Evolutionary conservation across 2,329 filamentous ascomycete species (phyloP).

Genomic region (Scedosporium boydii): DNA sequence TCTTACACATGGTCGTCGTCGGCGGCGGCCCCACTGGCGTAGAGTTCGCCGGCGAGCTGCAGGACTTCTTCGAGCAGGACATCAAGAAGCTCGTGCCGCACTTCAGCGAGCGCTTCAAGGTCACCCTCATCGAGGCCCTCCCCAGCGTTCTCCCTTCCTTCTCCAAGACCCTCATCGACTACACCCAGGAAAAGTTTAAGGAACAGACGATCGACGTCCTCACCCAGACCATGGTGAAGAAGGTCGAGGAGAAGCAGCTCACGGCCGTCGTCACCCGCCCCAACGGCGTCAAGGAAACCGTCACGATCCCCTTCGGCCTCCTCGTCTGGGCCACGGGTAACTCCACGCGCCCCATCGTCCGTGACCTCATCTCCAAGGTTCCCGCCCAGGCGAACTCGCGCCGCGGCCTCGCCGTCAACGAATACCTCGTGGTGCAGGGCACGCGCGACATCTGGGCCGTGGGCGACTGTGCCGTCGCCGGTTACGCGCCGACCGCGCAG

Average conservation of each 20-base stretch:
- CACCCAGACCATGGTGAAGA: conserved; percentile 99
- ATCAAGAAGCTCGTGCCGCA: conserved; percentile 97
- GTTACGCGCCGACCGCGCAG: conserved; percentile 95
- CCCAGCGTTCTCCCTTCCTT: conserved; percentile 97
- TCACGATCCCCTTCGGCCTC: conserved; percentile 85
- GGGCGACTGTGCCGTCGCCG: conserved; percentile 93
- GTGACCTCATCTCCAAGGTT: conserved; percentile 85
- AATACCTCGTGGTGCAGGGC: conserved; percentile 97
- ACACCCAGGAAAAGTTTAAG: conserved; percentile 98
- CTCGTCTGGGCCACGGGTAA: conserved; percentile 99
- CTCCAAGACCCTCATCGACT: conserved; percentile 98
- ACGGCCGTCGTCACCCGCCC: conserved; percentile 77
- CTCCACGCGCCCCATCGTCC: conserved; percentile 78
- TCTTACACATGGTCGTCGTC: conserved; percentile 96
- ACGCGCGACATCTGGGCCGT: conserved; percentile 96
- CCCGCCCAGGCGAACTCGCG: conserved; percentile 92
- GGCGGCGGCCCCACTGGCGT: conserved; percentile 94
- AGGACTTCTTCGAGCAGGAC: conserved; percentile 98
- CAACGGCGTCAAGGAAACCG: conserved; percentile 72
- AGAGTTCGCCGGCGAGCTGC: conserved; percentile 95
- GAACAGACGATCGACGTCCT: conserved; percentile 97
- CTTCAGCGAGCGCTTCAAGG: conserved; percentile 89
- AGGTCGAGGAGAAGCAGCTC: conserved; percentile 84
- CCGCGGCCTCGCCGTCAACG: conserved; percentile 91
- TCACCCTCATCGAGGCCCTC: conserved; percentile 93